phyloP scores from a whole-genome alignment of 140 eudicot genomes.

The Ambrosia hybrid region DNA sequence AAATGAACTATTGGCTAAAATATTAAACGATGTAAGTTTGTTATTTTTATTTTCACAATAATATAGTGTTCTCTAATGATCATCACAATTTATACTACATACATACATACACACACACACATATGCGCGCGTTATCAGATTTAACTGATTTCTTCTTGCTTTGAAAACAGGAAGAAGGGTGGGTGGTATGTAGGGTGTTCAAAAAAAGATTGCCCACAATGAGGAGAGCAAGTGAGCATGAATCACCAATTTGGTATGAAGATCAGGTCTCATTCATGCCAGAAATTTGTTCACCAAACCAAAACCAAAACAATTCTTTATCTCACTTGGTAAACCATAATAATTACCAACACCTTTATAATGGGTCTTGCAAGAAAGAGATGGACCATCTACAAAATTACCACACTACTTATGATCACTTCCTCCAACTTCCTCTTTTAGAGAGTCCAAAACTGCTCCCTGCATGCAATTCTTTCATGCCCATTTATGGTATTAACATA shows the following conservation, averaged over 20 bases:
- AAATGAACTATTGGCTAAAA: too few species aligned
- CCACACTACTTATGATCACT: slow-evolving; percentile 53
- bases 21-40: too few species aligned
- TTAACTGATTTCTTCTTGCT: neutral
- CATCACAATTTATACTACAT: too few species aligned
- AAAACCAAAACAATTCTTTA: slow-evolving; percentile 42
- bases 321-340: slow-evolving; percentile 25
- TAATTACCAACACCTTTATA: slow-evolving; percentile 33
- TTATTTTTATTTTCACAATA: too few species aligned
- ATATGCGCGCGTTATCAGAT: too few species aligned
- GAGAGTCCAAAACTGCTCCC: slow-evolving; percentile 60
- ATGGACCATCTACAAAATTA: slow-evolving; percentile 40
- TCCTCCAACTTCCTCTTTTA: slow-evolving; percentile 68
- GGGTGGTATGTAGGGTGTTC: slow-evolving; percentile 53
- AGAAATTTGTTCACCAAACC: slow-evolving; percentile 61
- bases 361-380: slow-evolving; percentile 62
- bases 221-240: slow-evolving; percentile 60
- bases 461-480: slow-evolving; percentile 40
- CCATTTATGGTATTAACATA: slow-evolving; percentile 43
- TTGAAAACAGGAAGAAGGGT: slow-evolving; percentile 52
- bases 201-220: slow-evolving; percentile 62
- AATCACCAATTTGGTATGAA: slow-evolving; percentile 80
- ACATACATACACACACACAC: too few species aligned
- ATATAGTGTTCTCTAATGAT: too few species aligned
- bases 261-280: slow-evolving; percentile 77